Base-by-base conservation (phyloP, 2,329 filamentous ascomycete genomes). In the Fusarium austroafricanum region DNA sequence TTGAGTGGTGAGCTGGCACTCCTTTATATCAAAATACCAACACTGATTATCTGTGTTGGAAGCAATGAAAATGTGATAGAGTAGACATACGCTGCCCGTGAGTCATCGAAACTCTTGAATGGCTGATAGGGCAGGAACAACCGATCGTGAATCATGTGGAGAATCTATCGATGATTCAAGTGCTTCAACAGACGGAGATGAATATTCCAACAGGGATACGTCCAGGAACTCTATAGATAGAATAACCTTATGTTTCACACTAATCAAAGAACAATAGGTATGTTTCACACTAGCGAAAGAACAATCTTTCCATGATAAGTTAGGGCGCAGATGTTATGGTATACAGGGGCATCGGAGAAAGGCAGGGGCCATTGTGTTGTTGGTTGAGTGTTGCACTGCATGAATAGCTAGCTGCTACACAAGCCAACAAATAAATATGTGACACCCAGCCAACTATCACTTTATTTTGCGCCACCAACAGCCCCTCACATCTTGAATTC, bases 281-380 rank as follows among this genome's bases (percentile, higher is more conserved):
- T n/a, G 37, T 44, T 12, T 29, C n/a, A 52, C 37, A 23, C 10
- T 14, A 21, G 26, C n/a, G 18, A 18, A 20, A 21, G 14, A 35
- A 35, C 14, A 33, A 33, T 33, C 4, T 33, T 35, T 33, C 15
- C 15, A n/a, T n/a, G 33, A 35, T 6, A 15, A 35, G 11, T 43
- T 44, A 38, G 37, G 28, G 31, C 15, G 18, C 28, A 28, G 15
- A 23, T 6, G 21, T 23, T 23, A 6, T 23, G 21, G 21, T 6
- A 20, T 31, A 23, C 37, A 52, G 26, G 49, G 49, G 26, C 37
- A 29, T 52, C 49, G 49, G 49, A 52, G 11, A 44, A 44, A 42
- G 10, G 10, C 33, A 35, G 5, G 17, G 15, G 33, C 33, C 29
- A 31, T 12, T 29, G 11, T 33, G 2, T 33, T 33, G 31, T 17